phyloP scores from a whole-genome alignment of 345 rosid genomes.

The Aegle marmelos region DNA sequence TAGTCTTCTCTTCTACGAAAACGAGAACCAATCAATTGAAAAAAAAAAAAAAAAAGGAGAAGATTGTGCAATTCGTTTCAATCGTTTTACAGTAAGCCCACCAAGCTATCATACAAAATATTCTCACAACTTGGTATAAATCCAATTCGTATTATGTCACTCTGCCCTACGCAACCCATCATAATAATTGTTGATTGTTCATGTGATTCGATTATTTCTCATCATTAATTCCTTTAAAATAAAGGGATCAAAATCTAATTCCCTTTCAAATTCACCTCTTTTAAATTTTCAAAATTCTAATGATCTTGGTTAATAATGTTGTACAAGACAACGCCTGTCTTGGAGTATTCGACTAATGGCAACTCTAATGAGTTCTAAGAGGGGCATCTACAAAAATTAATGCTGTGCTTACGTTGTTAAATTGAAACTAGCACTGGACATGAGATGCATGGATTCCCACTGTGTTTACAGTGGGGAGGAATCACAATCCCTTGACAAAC shows the following conservation, averaged over 20 bases:
- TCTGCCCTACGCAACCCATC: neutral
- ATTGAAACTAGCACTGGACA: too few relatives aligned
- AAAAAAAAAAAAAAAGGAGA: neutral
- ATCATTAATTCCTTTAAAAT: neutral
- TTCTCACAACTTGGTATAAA: constrained; percentile 5
- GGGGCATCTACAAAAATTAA: too few relatives aligned
- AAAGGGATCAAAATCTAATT: too few relatives aligned
- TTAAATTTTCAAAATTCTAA: too few relatives aligned
- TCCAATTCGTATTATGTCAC: neutral
- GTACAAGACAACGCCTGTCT: too few relatives aligned
- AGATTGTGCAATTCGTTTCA: neutral
- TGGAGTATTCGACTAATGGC: too few relatives aligned
- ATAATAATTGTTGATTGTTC: neutral
- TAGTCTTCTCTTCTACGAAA: neutral
- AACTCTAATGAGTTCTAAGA: too few relatives aligned
- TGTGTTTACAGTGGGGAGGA: too few relatives aligned
- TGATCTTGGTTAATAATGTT: too few relatives aligned
- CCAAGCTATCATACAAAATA: constrained; percentile 7
- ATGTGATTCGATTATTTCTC: neutral
- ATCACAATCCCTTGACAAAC: too few relatives aligned
- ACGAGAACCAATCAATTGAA: neutral
- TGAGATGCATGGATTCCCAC: too few relatives aligned
- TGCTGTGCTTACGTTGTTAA: too few relatives aligned
- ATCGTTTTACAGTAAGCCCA: neutral
- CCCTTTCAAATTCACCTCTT: neutral